A percentile compares a stretch with the other conserved stretches of the same genome.
Conservation (phyloP, 2,329 filamentous ascomycete genomes). For the Monilinia polystroma region DNA sequence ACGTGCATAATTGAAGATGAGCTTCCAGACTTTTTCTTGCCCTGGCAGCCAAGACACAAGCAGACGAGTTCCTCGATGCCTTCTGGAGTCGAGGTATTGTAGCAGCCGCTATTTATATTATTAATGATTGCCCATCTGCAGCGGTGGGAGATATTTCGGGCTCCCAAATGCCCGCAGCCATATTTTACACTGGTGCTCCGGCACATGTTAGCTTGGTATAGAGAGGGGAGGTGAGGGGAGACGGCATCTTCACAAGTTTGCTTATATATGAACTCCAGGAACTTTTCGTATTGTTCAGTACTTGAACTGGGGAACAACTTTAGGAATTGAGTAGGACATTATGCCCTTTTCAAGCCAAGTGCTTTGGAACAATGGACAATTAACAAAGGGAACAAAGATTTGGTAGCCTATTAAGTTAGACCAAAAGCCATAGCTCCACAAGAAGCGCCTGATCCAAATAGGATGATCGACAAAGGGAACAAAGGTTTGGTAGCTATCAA, state of each 20-base stretch:
- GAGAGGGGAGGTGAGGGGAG: not conserved
- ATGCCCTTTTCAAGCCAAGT: not conserved
- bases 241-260: not conserved
- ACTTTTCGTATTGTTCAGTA: not conserved
- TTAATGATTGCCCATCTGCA: not conserved
- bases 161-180: not conserved
- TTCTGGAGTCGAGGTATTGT: not conserved
- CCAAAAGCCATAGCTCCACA: too few species aligned
- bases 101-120: not conserved
- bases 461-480: not conserved
- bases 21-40: not conserved
- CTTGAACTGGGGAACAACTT: not conserved
- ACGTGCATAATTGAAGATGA: not conserved
- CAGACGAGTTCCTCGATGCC: not conserved
- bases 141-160: not conserved
- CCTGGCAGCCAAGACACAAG: not conserved
- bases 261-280: not conserved
- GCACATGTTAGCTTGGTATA: not conserved
- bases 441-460: too few species aligned
- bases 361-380: not conserved
- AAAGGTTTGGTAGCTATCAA: not conserved
- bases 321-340: not conserved
- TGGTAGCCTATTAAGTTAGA: not conserved
- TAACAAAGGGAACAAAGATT: not conserved
- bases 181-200: not conserved